Conservation (phyloP, 2,329 filamentous ascomycete genomes). For the Aspergillus luchuensis region DNA sequence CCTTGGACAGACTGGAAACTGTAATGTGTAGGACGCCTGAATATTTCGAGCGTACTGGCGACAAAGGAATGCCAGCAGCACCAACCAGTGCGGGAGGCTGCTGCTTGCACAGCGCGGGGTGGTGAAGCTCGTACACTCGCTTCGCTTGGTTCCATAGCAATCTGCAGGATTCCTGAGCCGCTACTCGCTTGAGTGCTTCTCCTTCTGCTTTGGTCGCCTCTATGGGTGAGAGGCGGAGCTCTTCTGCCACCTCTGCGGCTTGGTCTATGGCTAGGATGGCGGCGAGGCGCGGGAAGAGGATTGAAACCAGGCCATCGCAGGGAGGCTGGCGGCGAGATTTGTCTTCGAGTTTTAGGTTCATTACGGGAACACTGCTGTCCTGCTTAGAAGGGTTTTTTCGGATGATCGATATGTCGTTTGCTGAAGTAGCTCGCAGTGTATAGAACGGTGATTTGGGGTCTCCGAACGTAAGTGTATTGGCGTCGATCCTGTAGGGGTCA, state of each 20-base stretch:
- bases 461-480: slow-evolving; percentile 48
- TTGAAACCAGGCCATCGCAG: slow-evolving; percentile 47
- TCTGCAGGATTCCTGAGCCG: slow-evolving; percentile 49
- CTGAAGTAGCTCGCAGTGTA: slow-evolving; percentile 45
- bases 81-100: slow-evolving; percentile 34
- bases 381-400: slow-evolving; percentile 45
- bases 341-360: slow-evolving; percentile 46
- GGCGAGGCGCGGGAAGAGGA: slow-evolving; percentile 52
- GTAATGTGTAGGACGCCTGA: slow-evolving; percentile 46
- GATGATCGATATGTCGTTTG: slow-evolving; percentile 45
- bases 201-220: slow-evolving; percentile 47
- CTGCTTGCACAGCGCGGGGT: slow-evolving; percentile 44
- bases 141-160: slow-evolving; percentile 47
- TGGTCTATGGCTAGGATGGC: slow-evolving; percentile 53
- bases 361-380: slow-evolving; percentile 46
- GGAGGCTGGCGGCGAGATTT: slow-evolving; percentile 40
- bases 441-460: slow-evolving; percentile 47
- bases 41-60: slow-evolving; percentile 32
- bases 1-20: slow-evolving; percentile 36
- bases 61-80: slow-evolving; percentile 38
- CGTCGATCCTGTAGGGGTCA: slow-evolving; percentile 37
- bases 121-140: slow-evolving; percentile 49
- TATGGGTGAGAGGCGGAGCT: slow-evolving; percentile 43
- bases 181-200: slow-evolving; percentile 47
- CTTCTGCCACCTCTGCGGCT: slow-evolving; percentile 41